Percentiles rank a stretch among this genome's conserved stretches.
phyloP scores from a whole-genome alignment of 257 asterid species.

The Capsicum rhomboideum region DNA sequence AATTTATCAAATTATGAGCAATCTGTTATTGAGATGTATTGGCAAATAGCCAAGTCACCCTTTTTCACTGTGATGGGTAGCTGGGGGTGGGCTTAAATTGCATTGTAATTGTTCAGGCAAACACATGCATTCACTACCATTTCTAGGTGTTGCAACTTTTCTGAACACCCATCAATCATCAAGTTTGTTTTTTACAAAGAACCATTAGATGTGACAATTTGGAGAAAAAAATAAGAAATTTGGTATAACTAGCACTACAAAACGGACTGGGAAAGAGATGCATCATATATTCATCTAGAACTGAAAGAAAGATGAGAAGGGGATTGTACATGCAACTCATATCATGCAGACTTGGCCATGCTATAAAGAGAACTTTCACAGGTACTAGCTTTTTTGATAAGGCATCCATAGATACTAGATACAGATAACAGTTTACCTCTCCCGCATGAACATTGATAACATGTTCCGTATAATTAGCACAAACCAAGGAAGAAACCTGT shows the following conservation, averaged over 20 bases:
- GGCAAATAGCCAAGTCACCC: background rate
- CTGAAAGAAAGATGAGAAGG: background rate
- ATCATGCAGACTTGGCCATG: background rate
- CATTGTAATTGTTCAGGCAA: background rate
- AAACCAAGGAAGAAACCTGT: conserved; percentile 59
- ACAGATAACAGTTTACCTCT: conserved; percentile 42
- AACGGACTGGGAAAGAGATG: background rate
- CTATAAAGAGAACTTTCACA: background rate
- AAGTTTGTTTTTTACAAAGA: background rate
- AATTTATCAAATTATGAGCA: background rate
- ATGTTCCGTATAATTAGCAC: conserved; percentile 73
- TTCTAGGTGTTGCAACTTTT: background rate
- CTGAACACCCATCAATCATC: background rate
- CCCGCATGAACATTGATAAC: conserved; percentile 66
- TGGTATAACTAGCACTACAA: background rate
- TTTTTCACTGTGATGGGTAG: background rate
- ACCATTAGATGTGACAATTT: background rate
- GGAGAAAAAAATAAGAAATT: background rate
- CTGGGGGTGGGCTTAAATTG: background rate
- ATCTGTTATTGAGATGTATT: background rate
- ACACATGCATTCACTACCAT: background rate
- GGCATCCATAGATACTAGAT: background rate
- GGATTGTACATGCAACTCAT: background rate
- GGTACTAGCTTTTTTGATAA: background rate
- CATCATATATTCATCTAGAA: background rate